Evolutionary conservation across 495 filamentous ascomycete genomes (phyloP), one percentile per base, ranked within the genome.

Genomic region (Hyphodiscus hymeniophilus): DNA sequence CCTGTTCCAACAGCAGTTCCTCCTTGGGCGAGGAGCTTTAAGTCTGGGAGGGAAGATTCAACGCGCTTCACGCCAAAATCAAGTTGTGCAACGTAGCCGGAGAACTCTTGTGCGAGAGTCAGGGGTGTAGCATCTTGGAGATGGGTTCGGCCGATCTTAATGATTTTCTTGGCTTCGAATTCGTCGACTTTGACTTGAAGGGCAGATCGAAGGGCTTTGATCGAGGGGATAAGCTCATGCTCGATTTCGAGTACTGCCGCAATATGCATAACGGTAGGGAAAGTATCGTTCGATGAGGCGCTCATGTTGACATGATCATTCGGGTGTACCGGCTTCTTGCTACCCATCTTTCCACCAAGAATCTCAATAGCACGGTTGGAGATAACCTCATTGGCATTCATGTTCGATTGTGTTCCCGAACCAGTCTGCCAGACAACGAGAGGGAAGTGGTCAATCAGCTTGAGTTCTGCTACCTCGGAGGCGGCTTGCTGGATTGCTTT

Each of bases 321-420:
- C 49, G 92, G 92, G 72, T 98, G 92, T 32, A 98, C 92, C 23
- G 92, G 92, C 74, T 92, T 94, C 80, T 98, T 98, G 69, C 74
- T 79, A 46, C 92, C 92, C 84, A 89, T 95, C 54, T 73, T 79
- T 54, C 92, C 92, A 48, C 92, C 92, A 13, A 98, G 75, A 48
- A 98, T 92, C 73, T 98, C 94, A 66, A 98, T 98, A 34, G 92
- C 92, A 50, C 92, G 88, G 77, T 98, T 98, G 50, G 91, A 95
- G 70, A 98, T 98, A 65, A 98, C 92, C 71, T 98, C 92, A 70
- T 98, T 98, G 64, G 92, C 90, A 75, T 98, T 98, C 92, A 98
- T 98, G 80, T 98, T 98, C 63, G 89, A 95, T 72, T 98, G 92
- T 21, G 92, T 98, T 59, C 92, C 92, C 15, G 94, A 97, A 47